Evolutionary conservation across 129 eudicot genomes (phyloP).

Genomic region (Mikania micrantha): DNA sequence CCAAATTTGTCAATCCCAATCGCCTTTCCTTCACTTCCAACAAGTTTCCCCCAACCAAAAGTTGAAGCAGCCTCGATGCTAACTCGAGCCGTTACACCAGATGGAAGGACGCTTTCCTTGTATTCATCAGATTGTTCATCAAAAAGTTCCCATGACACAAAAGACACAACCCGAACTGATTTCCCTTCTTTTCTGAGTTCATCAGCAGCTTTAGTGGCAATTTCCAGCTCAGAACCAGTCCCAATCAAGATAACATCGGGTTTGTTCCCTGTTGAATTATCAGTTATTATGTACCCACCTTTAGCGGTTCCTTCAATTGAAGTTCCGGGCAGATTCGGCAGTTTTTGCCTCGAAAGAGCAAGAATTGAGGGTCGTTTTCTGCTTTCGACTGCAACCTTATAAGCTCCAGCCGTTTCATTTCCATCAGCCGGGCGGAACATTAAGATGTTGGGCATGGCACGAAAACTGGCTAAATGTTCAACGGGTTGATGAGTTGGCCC

Average conservation of each 20-base stretch:
- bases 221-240: constrained; percentile 55
- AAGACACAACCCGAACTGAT: constrained; percentile 48
- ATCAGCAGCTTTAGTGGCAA: constrained; percentile 51
- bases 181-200: constrained; percentile 56
- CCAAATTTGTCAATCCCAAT: constrained; percentile 58
- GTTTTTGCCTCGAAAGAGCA: constrained; percentile 59
- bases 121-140: constrained; percentile 45
- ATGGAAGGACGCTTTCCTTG: constrained; percentile 52
- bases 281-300: constrained; percentile 49
- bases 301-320: constrained; percentile 46
- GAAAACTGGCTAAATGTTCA: constrained; percentile 59
- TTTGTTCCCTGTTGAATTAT: constrained; percentile 42
- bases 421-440: constrained; percentile 72
- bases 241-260: constrained; percentile 52
- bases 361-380: constrained; percentile 51
- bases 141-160: constrained; percentile 57
- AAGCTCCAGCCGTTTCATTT: constrained; percentile 64
- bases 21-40: constrained; percentile 49
- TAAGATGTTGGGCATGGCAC: constrained; percentile 69
- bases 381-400: constrained; percentile 36
- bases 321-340: constrained; percentile 45
- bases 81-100: constrained; percentile 41
- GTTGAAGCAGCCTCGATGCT: constrained; percentile 64
- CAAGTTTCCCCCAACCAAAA: constrained; percentile 58
- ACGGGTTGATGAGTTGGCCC: constrained; percentile 70